These are phyloP conservation scores for Plantago ovata DNA, from an alignment of 257 asterid genomes.

Conservation along the genomic window DNA sequence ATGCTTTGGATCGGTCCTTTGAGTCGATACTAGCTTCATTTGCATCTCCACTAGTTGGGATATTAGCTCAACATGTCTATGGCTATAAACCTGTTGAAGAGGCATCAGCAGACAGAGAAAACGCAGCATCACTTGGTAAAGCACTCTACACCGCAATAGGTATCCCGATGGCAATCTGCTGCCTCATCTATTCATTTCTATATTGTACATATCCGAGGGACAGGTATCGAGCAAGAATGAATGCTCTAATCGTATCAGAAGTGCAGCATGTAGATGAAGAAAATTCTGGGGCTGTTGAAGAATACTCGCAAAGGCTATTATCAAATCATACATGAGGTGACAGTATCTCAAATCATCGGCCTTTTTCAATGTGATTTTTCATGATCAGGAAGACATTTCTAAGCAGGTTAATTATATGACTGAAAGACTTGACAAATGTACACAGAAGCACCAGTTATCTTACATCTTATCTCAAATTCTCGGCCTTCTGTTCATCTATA, in stretches of 20 bases:
- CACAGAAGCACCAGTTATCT: too few species aligned
- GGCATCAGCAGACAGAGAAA: constrained; percentile 61
- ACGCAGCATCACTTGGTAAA: constrained; percentile 77
- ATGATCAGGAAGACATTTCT: too few species aligned
- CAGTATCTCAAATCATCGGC: too few species aligned
- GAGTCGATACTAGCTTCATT: constrained; percentile 82
- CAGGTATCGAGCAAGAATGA: constrained; percentile 72
- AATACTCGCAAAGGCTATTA: constrained; percentile 15
- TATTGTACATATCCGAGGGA: constrained; percentile 74
- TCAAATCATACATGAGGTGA: too few species aligned
- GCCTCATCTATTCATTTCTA: constrained; percentile 63
- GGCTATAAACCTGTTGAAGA: constrained; percentile 58
- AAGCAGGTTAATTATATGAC: too few species aligned
- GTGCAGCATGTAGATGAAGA: constrained; percentile 42
- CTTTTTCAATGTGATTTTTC: too few species aligned
- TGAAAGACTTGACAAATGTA: too few species aligned
- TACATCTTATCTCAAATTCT: too few species aligned
- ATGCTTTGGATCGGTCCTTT: constrained; percentile 69
- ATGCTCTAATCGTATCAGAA: constrained; percentile 51
- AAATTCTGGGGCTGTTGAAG: constrained; percentile 23
- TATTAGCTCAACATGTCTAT: constrained; percentile 55
- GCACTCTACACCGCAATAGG: constrained; percentile 85
- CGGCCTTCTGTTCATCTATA: too few species aligned
- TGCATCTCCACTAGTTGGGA: constrained; percentile 81
- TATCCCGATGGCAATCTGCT: constrained; percentile 64